Evolutionary conservation across 352 stramenopile genomes (phyloP).

Genomic region (Phytophthora vignae): DNA sequence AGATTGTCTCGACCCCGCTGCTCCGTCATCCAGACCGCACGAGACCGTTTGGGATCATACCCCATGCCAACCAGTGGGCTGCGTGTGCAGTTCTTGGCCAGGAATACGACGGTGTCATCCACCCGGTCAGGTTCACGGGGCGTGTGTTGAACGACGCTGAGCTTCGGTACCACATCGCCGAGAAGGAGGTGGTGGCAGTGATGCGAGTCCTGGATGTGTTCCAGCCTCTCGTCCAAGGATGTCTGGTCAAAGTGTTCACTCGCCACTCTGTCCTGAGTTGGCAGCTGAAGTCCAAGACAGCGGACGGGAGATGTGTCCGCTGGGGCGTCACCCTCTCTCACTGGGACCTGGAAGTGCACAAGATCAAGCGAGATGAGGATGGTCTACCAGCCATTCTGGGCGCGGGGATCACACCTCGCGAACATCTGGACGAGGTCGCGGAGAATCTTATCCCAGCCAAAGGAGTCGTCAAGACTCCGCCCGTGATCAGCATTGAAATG

Average conservation of each 20-base stretch:
- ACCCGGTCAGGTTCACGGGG: neutral
- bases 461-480: neutral
- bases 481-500: slow-evolving; percentile 11
- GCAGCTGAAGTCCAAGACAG: slow-evolving; percentile 2
- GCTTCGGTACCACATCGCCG: neutral
- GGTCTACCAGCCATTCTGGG: neutral
- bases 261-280: slow-evolving; percentile 8
- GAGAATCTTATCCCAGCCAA: neutral
- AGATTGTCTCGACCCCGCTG: slow-evolving; percentile 1
- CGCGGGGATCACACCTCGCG: neutral
- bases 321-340: neutral
- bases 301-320: neutral
- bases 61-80: neutral
- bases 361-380: slow-evolving; percentile 5
- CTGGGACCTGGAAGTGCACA: neutral
- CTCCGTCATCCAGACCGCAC: neutral
- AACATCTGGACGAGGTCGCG: slow-evolving; percentile 1
- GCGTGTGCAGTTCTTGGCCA: too few species aligned
- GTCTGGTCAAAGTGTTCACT: neutral
- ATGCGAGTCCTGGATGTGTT: neutral
- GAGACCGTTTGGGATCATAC: neutral
- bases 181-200: slow-evolving; percentile 1
- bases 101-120: neutral
- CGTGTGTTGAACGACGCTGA: neutral
- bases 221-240: neutral